Percentiles rank a stretch among this genome's conserved stretches.
phyloP scores from a whole-genome alignment of 2,329 filamentous ascomycete species.

The Calonectria crousiana region DNA sequence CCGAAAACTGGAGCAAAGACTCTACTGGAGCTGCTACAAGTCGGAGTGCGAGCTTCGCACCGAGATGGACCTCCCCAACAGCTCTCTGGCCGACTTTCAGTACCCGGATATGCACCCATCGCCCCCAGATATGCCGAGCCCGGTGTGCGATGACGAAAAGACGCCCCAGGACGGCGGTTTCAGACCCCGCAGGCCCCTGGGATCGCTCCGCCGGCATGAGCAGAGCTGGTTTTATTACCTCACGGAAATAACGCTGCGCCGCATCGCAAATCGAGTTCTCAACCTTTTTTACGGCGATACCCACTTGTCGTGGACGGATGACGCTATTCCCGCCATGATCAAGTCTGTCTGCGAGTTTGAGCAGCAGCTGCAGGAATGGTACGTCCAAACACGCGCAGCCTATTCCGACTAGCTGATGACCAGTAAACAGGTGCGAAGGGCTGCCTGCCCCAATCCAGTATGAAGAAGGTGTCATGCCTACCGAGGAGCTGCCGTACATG shows the following conservation, averaged over 20 bases:
- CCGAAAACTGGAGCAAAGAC: conserved; percentile 51
- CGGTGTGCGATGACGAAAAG: not conserved
- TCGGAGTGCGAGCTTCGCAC: conserved; percentile 56
- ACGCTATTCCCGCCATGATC: conserved; percentile 28
- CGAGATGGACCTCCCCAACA: conserved; percentile 52
- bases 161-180: not conserved
- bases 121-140: conserved; percentile 28
- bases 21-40: conserved; percentile 60
- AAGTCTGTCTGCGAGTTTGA: conserved; percentile 41
- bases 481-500: conserved; percentile 11
- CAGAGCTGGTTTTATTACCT: conserved; percentile 59
- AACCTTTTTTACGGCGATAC: conserved; percentile 43
- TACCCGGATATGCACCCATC: conserved; percentile 48
- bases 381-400: not conserved
- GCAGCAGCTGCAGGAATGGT: conserved; percentile 39
- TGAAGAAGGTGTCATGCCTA: not conserved
- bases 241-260: conserved; percentile 55
- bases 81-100: conserved; percentile 48
- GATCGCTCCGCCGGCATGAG: conserved; percentile 35
- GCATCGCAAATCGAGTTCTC: conserved; percentile 55
- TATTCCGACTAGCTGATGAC: not conserved
- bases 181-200: not conserved
- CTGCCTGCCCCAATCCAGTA: conserved; percentile 12
- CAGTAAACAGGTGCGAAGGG: not conserved
- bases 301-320: conserved; percentile 31